These are phyloP conservation scores for Aureobasidium sp. DNA, from an alignment of 2,329 filamentous ascomycete species.

Conservation along the genomic window DNA sequence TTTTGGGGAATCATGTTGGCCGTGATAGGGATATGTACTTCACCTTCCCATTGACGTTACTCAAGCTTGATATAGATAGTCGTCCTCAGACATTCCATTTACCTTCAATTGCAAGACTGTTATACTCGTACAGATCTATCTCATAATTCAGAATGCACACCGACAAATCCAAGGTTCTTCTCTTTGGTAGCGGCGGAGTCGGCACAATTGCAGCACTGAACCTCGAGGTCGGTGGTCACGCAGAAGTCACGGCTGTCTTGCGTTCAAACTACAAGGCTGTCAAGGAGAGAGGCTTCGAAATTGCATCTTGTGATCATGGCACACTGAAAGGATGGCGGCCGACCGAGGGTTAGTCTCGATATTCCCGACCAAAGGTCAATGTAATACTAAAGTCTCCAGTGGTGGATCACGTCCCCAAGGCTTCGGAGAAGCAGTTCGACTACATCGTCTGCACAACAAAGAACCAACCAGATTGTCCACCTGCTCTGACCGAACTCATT, in stretches of 20 bases:
- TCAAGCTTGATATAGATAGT: slow-evolving; percentile 9
- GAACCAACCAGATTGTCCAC: slow-evolving; percentile 45
- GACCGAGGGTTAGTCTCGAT: not conserved
- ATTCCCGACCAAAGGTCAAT: not conserved
- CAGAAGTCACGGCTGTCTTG: slow-evolving; percentile 47
- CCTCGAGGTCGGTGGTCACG: slow-evolving; percentile 43
- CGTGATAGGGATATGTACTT: not conserved
- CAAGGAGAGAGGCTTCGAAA: slow-evolving; percentile 41
- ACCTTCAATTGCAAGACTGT: not conserved
- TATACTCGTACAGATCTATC: not conserved
- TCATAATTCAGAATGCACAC: not conserved
- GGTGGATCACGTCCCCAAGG: slow-evolving; percentile 41
- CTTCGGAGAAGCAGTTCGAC: slow-evolving; percentile 37
- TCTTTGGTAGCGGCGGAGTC: slow-evolving; percentile 49
- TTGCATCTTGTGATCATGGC: slow-evolving; percentile 50
- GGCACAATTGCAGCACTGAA: slow-evolving; percentile 50
- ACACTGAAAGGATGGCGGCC: slow-evolving; percentile 43
- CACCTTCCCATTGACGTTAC: not conserved
- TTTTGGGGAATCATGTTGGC: not conserved
- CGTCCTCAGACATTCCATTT: not conserved
- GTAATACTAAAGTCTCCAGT: slow-evolving; percentile 28
- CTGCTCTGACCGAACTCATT: slow-evolving; percentile 40
- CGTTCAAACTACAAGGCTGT: slow-evolving; percentile 49
- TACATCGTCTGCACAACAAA: slow-evolving; percentile 50
- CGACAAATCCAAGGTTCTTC: slow-evolving; percentile 32